Evolutionary conservation across 768 basidiomycete genomes (phyloP).

Genomic region (Holtermanniella nyarrowii): DNA sequence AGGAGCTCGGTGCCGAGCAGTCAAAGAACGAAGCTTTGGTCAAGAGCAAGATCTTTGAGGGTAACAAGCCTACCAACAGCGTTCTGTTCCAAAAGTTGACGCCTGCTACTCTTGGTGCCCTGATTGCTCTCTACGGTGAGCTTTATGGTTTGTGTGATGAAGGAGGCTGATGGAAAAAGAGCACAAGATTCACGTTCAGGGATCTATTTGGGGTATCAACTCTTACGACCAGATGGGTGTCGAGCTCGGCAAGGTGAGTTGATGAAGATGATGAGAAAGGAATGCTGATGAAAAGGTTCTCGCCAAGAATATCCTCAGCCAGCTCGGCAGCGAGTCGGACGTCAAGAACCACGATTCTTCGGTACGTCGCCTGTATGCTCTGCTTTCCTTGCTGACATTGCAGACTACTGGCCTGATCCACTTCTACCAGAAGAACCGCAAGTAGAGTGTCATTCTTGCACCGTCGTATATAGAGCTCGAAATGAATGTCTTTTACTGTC

Average conservation of each 20-base stretch:
- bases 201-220: conserved; percentile 97
- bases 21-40: conserved; percentile 71
- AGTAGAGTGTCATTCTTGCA: no score
- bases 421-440: conserved; percentile 82
- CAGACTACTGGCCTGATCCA: conserved; percentile 94
- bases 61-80: conserved; percentile 92
- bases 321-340: conserved; percentile 53
- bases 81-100: conserved; percentile 90
- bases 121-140: conserved; percentile 29
- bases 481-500: no score
- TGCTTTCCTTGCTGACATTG: conserved; percentile 7
- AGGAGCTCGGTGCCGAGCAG: conserved; percentile 44
- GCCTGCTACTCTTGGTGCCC: conserved; percentile 71
- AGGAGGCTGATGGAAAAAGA: conserved; percentile 45
- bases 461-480: no score
- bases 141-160: no score
- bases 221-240: conserved; percentile 99
- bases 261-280: neutral
- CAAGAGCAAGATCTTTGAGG: conserved; percentile 97
- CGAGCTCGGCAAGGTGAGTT: conserved; percentile 70
- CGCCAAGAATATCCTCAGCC: conserved; percentile 87
- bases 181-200: conserved; percentile 98
- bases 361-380: conserved; percentile 33
- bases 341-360: conserved; percentile 86
- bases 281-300: conserved; percentile 48